These are phyloP conservation scores for Lolium multiflorum DNA, from an alignment of 176 grass and related monocot genomes.

Conservation along the genomic window DNA sequence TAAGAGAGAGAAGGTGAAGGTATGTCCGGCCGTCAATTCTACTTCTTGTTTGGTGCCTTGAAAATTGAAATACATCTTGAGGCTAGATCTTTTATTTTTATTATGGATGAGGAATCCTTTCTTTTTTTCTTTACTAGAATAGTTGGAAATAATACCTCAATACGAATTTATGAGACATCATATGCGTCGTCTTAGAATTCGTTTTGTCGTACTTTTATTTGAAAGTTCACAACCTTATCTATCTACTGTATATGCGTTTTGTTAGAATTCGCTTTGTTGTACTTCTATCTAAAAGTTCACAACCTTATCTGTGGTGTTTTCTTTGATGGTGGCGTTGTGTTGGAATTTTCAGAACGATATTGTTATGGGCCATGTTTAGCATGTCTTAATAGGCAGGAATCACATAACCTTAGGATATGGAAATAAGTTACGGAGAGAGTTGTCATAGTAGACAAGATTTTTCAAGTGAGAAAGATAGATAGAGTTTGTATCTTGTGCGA, in stretches of 20 bases:
- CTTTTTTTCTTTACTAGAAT: conserved; percentile 16
- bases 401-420: background rate
- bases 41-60: conserved; percentile 30
- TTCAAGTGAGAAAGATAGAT: background rate
- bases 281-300: conserved; percentile 14
- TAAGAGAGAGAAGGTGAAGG: conserved; percentile 98
- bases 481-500: conserved; percentile 3
- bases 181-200: conserved; percentile 9
- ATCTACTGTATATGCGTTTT: background rate
- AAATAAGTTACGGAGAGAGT: background rate
- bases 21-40: conserved; percentile 38
- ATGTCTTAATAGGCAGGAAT: conserved; percentile 9
- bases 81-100: conserved; percentile 23
- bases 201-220: background rate
- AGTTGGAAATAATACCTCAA: conserved; percentile 30
- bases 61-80: conserved; percentile 34
- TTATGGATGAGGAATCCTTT: conserved; percentile 9
- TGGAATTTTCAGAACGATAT: conserved; percentile 8
- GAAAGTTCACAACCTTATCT: conserved; percentile 17
- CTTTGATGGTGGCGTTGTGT: background rate
- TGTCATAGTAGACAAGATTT: background rate
- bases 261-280: background rate
- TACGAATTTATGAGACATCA: conserved; percentile 1
- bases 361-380: conserved; percentile 4
- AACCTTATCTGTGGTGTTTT: conserved; percentile 17